A percentile compares a stretch with the other conserved stretches of the same genome.
Evolutionary conservation across 164 flowering plant species (phyloP).

Genomic region (Nymphaea colorata): DNA sequence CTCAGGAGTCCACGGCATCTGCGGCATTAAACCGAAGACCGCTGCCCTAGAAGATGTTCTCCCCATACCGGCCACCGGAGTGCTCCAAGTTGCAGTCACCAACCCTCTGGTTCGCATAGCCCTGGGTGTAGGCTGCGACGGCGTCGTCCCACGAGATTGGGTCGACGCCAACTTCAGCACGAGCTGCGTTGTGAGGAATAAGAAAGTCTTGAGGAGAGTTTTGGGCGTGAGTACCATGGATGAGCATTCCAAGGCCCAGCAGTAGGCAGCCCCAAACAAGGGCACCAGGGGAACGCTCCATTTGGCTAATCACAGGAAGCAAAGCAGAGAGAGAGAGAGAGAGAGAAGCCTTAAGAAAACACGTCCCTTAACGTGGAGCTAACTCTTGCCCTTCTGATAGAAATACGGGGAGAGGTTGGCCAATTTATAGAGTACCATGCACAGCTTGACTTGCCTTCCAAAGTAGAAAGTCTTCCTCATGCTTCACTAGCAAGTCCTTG

Average conservation of each 20-base stretch:
- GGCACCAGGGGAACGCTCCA: too few relatives aligned
- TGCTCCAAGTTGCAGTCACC: slow-evolving; percentile 11
- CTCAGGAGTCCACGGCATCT: slow-evolving; percentile 3
- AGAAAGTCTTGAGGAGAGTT: slow-evolving; percentile 9
- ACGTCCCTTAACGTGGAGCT: too few relatives aligned
- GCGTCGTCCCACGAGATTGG: slow-evolving; percentile 13
- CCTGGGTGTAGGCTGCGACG: slow-evolving; percentile 3
- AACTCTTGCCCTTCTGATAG: too few relatives aligned
- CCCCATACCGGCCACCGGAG: slow-evolving; percentile 18
- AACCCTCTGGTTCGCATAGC: slow-evolving; percentile 7
- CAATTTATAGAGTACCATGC: too few relatives aligned
- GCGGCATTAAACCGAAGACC: slow-evolving; percentile 1
- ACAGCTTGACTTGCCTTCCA: too few relatives aligned
- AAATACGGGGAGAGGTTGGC: too few relatives aligned
- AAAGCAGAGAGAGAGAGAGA: too few relatives aligned
- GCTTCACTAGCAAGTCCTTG: too few relatives aligned
- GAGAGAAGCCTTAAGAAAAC: too few relatives aligned
- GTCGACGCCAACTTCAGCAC: slow-evolving; percentile 10
- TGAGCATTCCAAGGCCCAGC: not conserved
- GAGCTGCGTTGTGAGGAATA: slow-evolving; percentile 9
- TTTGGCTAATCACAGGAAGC: too few relatives aligned
- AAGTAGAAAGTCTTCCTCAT: too few relatives aligned
- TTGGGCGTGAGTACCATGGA: slow-evolving; percentile 1
- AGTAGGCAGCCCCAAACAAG: not conserved
- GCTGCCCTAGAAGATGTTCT: slow-evolving; percentile 11